Conservation (phyloP, 2,329 filamentous ascomycete genomes). For the Tolypocladium endophyticum region DNA sequence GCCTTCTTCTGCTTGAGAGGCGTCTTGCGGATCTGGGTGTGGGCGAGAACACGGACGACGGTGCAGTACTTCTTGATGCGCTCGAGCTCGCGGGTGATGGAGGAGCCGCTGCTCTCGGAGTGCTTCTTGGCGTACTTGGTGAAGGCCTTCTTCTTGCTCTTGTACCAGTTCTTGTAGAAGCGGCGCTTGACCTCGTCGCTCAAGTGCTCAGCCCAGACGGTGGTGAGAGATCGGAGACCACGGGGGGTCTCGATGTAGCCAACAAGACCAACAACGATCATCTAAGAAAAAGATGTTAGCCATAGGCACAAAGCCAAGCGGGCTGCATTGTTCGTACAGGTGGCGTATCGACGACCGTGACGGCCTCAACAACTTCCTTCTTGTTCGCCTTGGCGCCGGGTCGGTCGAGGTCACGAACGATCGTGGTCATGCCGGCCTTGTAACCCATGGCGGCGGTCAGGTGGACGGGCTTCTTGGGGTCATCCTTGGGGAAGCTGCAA, state of each 20-base stretch:
- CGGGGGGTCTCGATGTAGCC: conserved; percentile 99
- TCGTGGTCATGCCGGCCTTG: conserved; percentile 99
- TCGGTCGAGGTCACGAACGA: conserved; percentile 98
- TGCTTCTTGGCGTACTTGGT: conserved; percentile 99
- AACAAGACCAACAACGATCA: conserved; percentile 99
- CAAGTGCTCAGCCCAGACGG: conserved; percentile 98
- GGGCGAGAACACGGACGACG: conserved; percentile 95
- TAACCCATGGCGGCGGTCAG: conserved; percentile 97
- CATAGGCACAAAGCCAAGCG: conserved; percentile 66
- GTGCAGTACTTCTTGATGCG: conserved; percentile 99
- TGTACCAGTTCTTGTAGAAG: conserved; percentile 99
- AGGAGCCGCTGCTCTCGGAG: conserved; percentile 82
- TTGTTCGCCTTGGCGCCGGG: conserved; percentile 99
- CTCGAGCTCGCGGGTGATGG: conserved; percentile 95
- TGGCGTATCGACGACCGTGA: conserved; percentile 83
- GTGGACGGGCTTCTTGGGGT: conserved; percentile 99
- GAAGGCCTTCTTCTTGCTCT: conserved; percentile 99
- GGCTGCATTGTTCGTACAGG: conserved; percentile 85
- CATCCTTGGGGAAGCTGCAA: conserved; percentile 96
- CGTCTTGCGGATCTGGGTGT: conserved; percentile 99
- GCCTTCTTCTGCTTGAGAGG: conserved; percentile 99
- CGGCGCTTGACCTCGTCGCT: conserved; percentile 97
- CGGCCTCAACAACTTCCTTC: conserved; percentile 91
- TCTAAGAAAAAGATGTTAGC: conserved; percentile 66
- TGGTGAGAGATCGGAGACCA: conserved; percentile 97